Evolutionary conservation across 768 basidiomycete species (phyloP), one percentile per base, ranked within the genome.

Genomic region (Lactifluus pinguis): DNA sequence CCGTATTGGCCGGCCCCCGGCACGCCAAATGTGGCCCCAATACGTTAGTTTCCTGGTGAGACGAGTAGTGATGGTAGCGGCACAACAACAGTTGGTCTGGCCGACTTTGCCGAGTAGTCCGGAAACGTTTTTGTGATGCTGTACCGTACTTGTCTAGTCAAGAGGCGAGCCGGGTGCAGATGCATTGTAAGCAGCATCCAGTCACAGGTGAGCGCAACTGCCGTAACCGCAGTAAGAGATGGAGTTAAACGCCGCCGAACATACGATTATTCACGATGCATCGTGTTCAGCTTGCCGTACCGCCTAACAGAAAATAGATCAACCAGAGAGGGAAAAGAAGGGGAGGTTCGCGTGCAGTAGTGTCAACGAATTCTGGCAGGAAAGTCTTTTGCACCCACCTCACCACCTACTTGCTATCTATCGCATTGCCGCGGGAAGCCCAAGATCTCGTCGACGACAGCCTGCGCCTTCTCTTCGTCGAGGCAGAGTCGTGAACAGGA

Each of bases 71-170:
- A 92, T 83, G 8, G 86, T 90, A 13, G 88, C 80, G 25, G 89
- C 83, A 67, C 89, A 91, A 89, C 25, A 83, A 67, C 89, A 91
- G 74, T 92, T 92, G 15, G 78, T 84, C 72, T 92, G 91, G 4
- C 91, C 92, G 54, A 92, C 86, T 71, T 89, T 92, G 19, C 90
- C 91, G 71, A 92, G 90, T 32, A 92, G 78, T 51, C 90, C 91
- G n/a, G 83, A 80, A 25, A 25, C 25, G 25, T 25, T 25, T 25
- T 25, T 25, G 25, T 25, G 25, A 25, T 25, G 25, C 2, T 25
- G 25, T 25, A 25, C 2, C 2, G 25, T 25, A 25, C 25, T 25
- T 25, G 25, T 25, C 25, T 25, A 25, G 25, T 25, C 25, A 25
- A 25, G 25, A 25, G 25, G 25, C 1, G 25, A 25, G 25, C 25